phyloP scores from a whole-genome alignment of 1,284 basidiomycete genomes.

The Ustilago loliicola region DNA sequence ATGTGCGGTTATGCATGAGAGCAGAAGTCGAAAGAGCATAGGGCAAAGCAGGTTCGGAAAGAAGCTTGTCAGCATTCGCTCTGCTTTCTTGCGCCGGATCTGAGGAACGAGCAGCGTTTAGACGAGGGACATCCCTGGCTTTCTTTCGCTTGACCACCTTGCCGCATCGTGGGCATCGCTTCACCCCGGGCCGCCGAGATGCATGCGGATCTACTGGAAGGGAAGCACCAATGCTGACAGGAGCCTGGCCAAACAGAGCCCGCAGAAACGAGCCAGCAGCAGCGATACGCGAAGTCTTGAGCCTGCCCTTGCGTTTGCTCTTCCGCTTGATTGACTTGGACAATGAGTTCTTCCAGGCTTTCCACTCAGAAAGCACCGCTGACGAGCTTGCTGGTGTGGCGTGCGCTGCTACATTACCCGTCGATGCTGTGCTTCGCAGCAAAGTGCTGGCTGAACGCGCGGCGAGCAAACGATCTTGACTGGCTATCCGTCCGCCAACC shows the following conservation, averaged over 20 bases:
- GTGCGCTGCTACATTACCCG: not conserved
- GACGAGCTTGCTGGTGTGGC: not conserved
- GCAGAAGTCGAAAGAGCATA: slow-evolving; percentile 3
- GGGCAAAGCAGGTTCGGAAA: slow-evolving; percentile 20
- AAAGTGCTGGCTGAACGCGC: slow-evolving; percentile 9
- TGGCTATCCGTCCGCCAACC: slow-evolving; percentile 72
- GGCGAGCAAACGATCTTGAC: slow-evolving; percentile 36
- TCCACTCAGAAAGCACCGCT: slow-evolving; percentile 14
- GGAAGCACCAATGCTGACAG: not conserved
- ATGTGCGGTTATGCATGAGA: no score
- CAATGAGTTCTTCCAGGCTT: slow-evolving; percentile 21
- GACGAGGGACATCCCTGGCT: not conserved
- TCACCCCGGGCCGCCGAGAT: not conserved
- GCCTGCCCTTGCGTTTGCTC: not conserved
- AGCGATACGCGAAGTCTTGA: slow-evolving; percentile 6
- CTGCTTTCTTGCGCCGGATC: slow-evolving; percentile 8
- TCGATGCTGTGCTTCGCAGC: not conserved
- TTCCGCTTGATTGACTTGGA: not conserved
- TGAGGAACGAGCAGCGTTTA: slow-evolving; percentile 10
- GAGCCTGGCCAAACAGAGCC: slow-evolving; percentile 17
- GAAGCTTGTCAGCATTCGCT: slow-evolving; percentile 33
- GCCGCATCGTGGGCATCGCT: slow-evolving; percentile 32
- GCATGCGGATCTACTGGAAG: not conserved
- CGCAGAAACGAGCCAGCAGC: slow-evolving; percentile 21
- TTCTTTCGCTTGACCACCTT: slow-evolving; percentile 23